Conservation (phyloP, 192 early-diverging fungal genomes). For the Podila epigama region DNA sequence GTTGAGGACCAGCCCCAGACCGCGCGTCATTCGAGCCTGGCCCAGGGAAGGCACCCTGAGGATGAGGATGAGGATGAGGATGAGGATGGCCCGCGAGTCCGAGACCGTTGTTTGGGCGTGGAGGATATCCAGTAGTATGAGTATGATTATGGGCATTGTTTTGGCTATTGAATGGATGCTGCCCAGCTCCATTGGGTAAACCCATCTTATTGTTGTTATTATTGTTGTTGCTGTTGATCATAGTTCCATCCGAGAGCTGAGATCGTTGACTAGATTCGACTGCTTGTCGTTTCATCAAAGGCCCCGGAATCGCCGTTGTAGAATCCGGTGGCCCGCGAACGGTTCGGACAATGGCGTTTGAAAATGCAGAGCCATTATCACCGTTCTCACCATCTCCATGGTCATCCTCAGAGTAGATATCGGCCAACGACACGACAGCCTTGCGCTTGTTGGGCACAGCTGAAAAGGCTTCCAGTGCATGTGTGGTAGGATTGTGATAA, state of each 20-base stretch:
- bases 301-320: background rate
- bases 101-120: background rate
- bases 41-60: background rate
- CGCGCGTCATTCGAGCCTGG: background rate
- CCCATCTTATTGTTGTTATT: no score
- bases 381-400: background rate
- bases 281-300: constrained; percentile 7
- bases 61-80: background rate
- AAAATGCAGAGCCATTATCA: constrained; percentile 8
- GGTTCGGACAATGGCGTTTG: constrained; percentile 7
- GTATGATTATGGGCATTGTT: background rate
- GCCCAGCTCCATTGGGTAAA: no score
- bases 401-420: constrained; percentile 21
- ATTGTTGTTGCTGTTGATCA: no score
- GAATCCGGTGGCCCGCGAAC: background rate
- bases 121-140: background rate
- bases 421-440: constrained; percentile 26
- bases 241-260: no score
- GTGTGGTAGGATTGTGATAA: constrained; percentile 9
- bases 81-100: background rate
- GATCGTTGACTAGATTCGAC: constrained; percentile 7
- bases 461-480: constrained; percentile 18
- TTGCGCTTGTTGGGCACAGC: constrained; percentile 16
- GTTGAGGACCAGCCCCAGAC: background rate
- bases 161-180: no score